Evolutionary conservation across 371 early-diverging fungal genomes (phyloP).

Genomic region (Mucor ambiguus): DNA sequence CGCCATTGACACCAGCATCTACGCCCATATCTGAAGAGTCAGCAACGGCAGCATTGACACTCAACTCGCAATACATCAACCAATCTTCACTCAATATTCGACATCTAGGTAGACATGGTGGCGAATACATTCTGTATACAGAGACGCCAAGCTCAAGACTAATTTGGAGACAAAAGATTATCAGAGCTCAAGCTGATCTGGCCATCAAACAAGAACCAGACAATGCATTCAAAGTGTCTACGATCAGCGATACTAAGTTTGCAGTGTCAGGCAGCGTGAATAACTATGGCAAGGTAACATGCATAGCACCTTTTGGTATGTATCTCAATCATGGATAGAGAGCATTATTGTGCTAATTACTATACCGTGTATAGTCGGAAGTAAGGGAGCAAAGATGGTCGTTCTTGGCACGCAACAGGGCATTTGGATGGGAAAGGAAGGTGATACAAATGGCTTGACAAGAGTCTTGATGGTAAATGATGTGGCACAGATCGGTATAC

Average conservation of each 20-base stretch:
- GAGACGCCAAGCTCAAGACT: constrained; percentile 6
- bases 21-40: neutral
- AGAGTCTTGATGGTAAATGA: constrained; percentile 27
- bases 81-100: constrained; percentile 11
- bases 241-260: constrained; percentile 9
- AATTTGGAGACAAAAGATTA: constrained; percentile 15
- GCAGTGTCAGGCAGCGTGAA: neutral
- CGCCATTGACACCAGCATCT: neutral
- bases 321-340: neutral
- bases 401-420: constrained; percentile 85
- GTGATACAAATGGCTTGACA: constrained; percentile 24
- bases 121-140: constrained; percentile 14
- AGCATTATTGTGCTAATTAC: neutral
- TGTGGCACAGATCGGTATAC: constrained; percentile 40
- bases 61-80: neutral
- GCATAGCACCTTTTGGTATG: constrained; percentile 54
- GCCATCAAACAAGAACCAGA: neutral
- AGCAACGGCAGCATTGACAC: neutral
- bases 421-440: constrained; percentile 53
- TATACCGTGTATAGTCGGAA: constrained; percentile 5
- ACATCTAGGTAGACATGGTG: constrained; percentile 11
- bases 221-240: constrained; percentile 1
- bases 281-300: constrained; percentile 44
- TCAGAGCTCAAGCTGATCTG: constrained; percentile 4
- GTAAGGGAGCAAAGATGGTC: constrained; percentile 36